A percentile compares a stretch with the other conserved stretches of the same genome.
phyloP scores from a whole-genome alignment of 2,329 filamentous ascomycete genomes.

The Diaporthe vexans region DNA sequence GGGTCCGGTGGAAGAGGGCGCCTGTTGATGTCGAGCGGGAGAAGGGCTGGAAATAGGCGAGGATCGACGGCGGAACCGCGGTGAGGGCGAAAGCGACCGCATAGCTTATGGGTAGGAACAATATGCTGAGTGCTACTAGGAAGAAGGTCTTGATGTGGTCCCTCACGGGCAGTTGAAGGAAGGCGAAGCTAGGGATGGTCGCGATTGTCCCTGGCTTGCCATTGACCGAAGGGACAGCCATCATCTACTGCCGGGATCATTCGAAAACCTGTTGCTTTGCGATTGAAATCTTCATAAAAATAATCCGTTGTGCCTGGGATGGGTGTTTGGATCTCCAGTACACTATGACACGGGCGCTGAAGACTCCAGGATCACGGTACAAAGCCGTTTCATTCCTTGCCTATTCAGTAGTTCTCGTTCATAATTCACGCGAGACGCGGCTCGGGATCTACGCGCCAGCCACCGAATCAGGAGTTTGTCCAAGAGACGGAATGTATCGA shows the following conservation, averaged over 20 bases:
- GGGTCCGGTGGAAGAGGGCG: slow-evolving; percentile 18
- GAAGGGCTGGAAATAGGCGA: slow-evolving; percentile 33
- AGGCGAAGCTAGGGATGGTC: background rate
- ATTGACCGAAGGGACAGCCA: background rate
- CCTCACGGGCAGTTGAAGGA: background rate
- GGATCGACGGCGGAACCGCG: slow-evolving; percentile 4
- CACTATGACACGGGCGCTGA: too few species aligned
- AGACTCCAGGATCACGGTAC: background rate
- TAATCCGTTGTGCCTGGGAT: too few species aligned
- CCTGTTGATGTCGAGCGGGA: slow-evolving; percentile 11
- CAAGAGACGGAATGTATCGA: background rate
- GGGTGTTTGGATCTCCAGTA: background rate
- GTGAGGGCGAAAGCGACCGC: slow-evolving; percentile 22
- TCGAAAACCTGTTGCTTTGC: too few species aligned
- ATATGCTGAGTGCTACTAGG: slow-evolving; percentile 25
- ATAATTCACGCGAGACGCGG: background rate
- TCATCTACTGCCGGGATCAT: background rate
- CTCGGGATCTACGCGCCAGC: slow-evolving; percentile 5
- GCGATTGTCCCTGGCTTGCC: background rate
- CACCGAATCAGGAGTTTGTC: background rate
- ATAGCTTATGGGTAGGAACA: slow-evolving; percentile 27
- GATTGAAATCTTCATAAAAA: background rate
- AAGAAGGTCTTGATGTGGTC: slow-evolving; percentile 38
- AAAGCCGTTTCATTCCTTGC: background rate
- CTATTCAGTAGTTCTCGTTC: background rate